Evolutionary conservation across 257 asterid genomes (phyloP).

Genomic region (Paraleonurus japonicus): DNA sequence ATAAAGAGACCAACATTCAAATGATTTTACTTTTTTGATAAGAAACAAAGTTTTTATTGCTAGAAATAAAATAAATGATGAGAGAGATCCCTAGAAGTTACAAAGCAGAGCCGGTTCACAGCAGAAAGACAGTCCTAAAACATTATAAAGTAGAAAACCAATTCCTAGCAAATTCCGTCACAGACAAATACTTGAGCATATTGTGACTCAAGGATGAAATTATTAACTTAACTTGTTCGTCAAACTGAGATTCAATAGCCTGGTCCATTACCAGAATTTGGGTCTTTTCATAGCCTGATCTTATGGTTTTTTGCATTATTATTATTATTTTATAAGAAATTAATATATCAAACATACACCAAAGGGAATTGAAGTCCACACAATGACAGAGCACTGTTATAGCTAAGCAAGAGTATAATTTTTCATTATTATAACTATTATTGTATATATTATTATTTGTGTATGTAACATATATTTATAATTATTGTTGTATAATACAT

Average conservation of each 20-base stretch:
- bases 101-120: too few species aligned
- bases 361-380: not conserved
- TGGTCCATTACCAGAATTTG: not conserved
- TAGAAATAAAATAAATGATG: too few species aligned
- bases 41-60: too few species aligned
- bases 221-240: conserved; percentile 1
- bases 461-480: not conserved
- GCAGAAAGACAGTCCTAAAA: too few species aligned
- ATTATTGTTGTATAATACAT: not conserved
- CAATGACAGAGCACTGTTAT: not conserved
- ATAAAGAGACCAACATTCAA: not conserved
- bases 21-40: too few species aligned
- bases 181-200: too few species aligned
- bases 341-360: not conserved
- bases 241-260: not conserved
- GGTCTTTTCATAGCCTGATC: not conserved
- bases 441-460: not conserved
- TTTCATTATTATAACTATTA: not conserved
- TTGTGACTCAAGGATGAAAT: too few species aligned
- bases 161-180: too few species aligned
- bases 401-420: not conserved
- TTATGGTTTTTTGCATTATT: not conserved
- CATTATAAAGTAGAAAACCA: too few species aligned
- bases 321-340: not conserved
- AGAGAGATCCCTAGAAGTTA: too few species aligned